phyloP scores from a whole-genome alignment of 345 rosid species.

The Gossypium australe region DNA sequence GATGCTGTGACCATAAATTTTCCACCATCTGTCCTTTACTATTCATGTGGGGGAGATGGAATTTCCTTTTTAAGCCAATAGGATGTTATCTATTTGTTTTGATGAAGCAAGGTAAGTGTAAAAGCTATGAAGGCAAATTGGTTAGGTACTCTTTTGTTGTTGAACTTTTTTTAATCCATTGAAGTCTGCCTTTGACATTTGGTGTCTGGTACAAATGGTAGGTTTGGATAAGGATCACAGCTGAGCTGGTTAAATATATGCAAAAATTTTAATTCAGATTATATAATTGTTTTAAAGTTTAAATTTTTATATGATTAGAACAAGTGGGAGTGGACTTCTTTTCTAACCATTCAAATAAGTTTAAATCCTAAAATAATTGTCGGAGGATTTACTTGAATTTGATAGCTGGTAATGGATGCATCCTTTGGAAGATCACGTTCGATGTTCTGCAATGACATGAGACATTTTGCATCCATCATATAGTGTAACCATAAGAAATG shows the following conservation, averaged over 20 bases:
- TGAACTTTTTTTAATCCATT: not conserved
- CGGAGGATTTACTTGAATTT: too few relatives aligned
- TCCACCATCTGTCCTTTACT: slow-evolving; percentile 7
- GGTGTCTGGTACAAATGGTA: not conserved
- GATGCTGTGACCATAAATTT: slow-evolving; percentile 4
- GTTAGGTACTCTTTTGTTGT: not conserved
- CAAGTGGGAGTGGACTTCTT: too few relatives aligned
- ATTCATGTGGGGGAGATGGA: not conserved
- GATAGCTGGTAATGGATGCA: too few relatives aligned
- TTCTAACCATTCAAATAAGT: too few relatives aligned
- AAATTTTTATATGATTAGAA: too few relatives aligned
- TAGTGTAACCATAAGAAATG: too few relatives aligned
- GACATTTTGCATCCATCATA: too few relatives aligned
- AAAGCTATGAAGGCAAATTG: not conserved
- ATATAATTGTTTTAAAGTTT: not conserved
- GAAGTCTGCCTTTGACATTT: slow-evolving; percentile 8
- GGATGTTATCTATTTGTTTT: not conserved
- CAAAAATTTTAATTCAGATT: not conserved
- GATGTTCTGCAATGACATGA: too few relatives aligned
- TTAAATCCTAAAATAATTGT: too few relatives aligned
- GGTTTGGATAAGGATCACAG: not conserved
- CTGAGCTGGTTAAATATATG: not conserved
- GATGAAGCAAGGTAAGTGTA: not conserved
- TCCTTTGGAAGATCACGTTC: too few relatives aligned
- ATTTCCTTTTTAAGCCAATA: not conserved